Conservation (phyloP, 2,329 filamentous ascomycete species). For the Emericellopsis atlantica region DNA sequence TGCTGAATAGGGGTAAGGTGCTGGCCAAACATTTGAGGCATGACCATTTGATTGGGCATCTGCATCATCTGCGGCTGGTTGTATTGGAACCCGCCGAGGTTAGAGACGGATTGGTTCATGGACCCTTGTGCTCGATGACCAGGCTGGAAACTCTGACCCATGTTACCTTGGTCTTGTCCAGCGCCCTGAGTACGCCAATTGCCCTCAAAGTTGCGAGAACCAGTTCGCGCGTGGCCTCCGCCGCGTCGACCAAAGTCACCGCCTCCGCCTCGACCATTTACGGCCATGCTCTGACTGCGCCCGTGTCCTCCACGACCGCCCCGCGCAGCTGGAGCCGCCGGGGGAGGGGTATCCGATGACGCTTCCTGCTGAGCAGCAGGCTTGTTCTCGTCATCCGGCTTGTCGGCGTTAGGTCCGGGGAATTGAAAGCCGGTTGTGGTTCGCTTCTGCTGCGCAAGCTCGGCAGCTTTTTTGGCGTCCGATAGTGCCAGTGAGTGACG, state of each 20-base stretch:
- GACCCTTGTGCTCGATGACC: constrained; percentile 81
- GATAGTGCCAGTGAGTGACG: constrained; percentile 89
- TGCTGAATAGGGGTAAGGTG: constrained; percentile 84
- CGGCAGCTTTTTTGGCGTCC: constrained; percentile 95
- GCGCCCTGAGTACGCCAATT: constrained; percentile 84
- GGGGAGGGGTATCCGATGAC: constrained; percentile 15
- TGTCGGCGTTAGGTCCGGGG: constrained; percentile 55
- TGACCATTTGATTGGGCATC: constrained; percentile 74
- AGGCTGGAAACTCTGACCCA: constrained; percentile 68
- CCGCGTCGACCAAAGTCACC: constrained; percentile 65
- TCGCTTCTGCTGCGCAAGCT: constrained; percentile 91
- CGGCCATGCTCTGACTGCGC: constrained; percentile 86
- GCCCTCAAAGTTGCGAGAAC: constrained; percentile 90
- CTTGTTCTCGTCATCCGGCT: constrained; percentile 37
- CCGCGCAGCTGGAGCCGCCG: constrained; percentile 29
- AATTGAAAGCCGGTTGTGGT: constrained; percentile 94
- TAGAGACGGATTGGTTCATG: constrained; percentile 73
- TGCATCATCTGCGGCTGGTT: constrained; percentile 77
- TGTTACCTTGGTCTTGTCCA: constrained; percentile 43
- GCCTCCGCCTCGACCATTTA: constrained; percentile 55
- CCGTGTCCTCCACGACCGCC: constrained; percentile 50
- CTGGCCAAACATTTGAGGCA: constrained; percentile 78
- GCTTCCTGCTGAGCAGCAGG: constrained; percentile 12
- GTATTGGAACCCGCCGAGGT: constrained; percentile 81
- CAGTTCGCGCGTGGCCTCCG: constrained; percentile 61